These are phyloP conservation scores for Epithele typhae DNA, from an alignment of 768 basidiomycete species.

Conservation along the genomic window DNA sequence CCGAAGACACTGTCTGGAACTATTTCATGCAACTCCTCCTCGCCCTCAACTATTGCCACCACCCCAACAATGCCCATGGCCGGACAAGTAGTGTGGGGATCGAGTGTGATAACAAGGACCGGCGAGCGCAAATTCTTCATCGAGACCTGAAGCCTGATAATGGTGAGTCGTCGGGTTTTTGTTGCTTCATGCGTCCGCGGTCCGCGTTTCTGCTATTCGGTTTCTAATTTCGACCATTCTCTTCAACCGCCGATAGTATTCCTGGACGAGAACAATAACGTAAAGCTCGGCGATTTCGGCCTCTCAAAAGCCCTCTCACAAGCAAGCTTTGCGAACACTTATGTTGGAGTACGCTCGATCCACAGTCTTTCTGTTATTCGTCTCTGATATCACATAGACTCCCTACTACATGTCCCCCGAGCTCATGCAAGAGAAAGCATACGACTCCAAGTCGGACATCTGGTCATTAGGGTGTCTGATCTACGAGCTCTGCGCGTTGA, in stretches of 20 bases:
- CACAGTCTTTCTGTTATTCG: too few relatives aligned
- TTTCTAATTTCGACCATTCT: background rate
- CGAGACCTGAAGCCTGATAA: slow-evolving; percentile 98
- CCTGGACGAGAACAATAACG: slow-evolving; percentile 74
- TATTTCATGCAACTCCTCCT: slow-evolving; percentile 92
- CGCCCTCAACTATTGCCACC: slow-evolving; percentile 91
- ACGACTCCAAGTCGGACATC: slow-evolving; percentile 97
- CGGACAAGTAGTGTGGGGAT: slow-evolving; percentile 40
- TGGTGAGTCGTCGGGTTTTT: slow-evolving; percentile 61
- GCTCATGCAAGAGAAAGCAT: slow-evolving; percentile 93
- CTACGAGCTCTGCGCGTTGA: slow-evolving; percentile 91
- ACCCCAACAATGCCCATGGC: slow-evolving; percentile 48
- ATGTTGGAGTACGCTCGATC: slow-evolving; percentile 72
- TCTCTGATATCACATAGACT: too few relatives aligned
- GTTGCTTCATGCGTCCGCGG: too few relatives aligned
- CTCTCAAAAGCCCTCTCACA: slow-evolving; percentile 88
- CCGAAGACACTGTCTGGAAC: slow-evolving; percentile 93
- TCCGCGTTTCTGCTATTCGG: too few relatives aligned
- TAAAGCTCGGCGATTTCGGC: slow-evolving; percentile 97
- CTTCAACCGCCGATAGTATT: too few relatives aligned
- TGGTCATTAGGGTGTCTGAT: slow-evolving; percentile 98
- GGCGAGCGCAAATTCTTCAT: slow-evolving; percentile 79
- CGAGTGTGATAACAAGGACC: slow-evolving; percentile 40
- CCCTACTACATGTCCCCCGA: slow-evolving; percentile 99
- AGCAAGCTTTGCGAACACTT: slow-evolving; percentile 90